These are phyloP conservation scores for Nicotiana otophora DNA, from an alignment of 257 asterid species.

Conservation along the genomic window DNA sequence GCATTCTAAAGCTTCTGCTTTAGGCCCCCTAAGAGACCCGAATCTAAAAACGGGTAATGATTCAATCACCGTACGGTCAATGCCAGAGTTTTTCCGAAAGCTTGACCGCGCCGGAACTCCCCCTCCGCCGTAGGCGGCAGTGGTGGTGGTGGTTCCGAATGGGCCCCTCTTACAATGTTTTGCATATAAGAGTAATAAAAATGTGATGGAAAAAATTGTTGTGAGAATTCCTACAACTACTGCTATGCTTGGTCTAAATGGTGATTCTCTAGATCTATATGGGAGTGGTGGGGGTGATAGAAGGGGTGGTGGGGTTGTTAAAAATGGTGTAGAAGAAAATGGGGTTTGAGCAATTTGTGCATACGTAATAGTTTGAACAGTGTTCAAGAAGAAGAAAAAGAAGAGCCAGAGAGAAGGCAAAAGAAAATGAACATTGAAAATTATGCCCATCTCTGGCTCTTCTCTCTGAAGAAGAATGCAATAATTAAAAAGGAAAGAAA, in stretches of 20 bases:
- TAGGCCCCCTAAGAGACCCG: slow-evolving; percentile 62
- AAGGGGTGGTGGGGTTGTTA: slow-evolving; percentile 9
- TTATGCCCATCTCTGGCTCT: slow-evolving; percentile 29
- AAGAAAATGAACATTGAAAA: slow-evolving; percentile 7
- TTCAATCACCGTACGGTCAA: slow-evolving; percentile 43
- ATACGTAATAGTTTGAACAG: background rate
- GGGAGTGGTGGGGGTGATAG: slow-evolving; percentile 13
- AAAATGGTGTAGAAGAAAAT: background rate
- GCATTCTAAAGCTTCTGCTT: slow-evolving; percentile 69
- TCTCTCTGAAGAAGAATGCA: background rate
- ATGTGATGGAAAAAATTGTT: slow-evolving; percentile 53
- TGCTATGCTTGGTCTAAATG: slow-evolving; percentile 52
- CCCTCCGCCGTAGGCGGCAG: background rate
- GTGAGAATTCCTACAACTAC: slow-evolving; percentile 51
- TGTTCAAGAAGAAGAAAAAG: slow-evolving; percentile 6
- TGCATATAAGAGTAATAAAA: slow-evolving; percentile 53
- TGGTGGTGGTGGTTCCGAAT: background rate
- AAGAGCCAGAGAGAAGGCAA: slow-evolving; percentile 15
- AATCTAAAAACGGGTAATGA: slow-evolving; percentile 71
- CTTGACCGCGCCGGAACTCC: slow-evolving; percentile 9
- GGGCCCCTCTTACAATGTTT: slow-evolving; percentile 55
- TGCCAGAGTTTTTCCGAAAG: slow-evolving; percentile 46
- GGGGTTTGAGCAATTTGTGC: background rate
- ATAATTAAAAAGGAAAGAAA: too few relatives aligned
- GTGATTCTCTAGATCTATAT: background rate